Conservation (phyloP, 2,329 filamentous ascomycete genomes). For the Scedosporium dehoogii region DNA sequence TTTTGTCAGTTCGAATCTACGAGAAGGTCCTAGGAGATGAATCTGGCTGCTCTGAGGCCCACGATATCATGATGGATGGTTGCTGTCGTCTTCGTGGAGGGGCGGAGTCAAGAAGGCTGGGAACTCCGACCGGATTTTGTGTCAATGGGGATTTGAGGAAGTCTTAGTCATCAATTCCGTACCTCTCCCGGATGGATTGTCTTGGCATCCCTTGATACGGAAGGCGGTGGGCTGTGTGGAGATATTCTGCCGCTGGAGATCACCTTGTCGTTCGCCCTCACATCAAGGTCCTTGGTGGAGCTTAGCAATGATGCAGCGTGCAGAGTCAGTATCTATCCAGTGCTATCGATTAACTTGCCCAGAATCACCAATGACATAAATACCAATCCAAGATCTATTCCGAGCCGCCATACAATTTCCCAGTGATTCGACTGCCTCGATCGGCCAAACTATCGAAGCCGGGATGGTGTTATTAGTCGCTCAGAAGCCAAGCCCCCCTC, state of each 20-base stretch:
- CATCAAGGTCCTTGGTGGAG: background rate
- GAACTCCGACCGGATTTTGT: no score
- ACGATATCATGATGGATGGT: no score
- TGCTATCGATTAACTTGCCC: background rate
- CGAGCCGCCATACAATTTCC: background rate
- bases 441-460: background rate
- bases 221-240: background rate
- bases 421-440: background rate
- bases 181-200: background rate
- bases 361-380: background rate
- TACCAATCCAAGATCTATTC: background rate
- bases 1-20: background rate
- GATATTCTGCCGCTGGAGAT: background rate
- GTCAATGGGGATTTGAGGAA: background rate
- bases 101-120: no score
- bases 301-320: background rate
- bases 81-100: no score
- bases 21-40: background rate
- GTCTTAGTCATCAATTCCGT: background rate
- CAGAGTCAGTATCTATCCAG: background rate
- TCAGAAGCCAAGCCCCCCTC: background rate
- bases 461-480: conserved; percentile 3
- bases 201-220: background rate
- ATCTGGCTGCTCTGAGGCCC: no score
- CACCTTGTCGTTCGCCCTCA: background rate